These are phyloP conservation scores for Camelina neglecta DNA, from an alignment of 345 rosid genomes.

Conservation along the genomic window DNA sequence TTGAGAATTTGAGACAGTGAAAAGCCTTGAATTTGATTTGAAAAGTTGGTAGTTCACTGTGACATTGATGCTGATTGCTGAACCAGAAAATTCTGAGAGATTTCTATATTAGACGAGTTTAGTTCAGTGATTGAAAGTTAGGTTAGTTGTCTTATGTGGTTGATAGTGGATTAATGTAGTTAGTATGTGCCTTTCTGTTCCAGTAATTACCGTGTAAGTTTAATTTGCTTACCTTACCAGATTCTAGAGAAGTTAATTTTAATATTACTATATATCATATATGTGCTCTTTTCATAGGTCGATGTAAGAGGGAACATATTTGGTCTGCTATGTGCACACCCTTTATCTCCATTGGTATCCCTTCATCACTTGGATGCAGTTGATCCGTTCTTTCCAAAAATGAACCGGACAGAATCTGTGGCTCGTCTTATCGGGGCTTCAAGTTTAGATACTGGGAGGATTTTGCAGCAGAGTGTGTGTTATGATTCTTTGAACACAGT, in stretches of 20 bases:
- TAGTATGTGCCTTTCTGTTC: not conserved
- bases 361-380: conserved; percentile 91
- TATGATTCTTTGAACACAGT: conserved; percentile 61
- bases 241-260: not conserved
- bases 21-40: conserved; percentile 22
- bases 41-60: conserved; percentile 3
- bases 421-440: conserved; percentile 66
- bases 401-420: conserved; percentile 58
- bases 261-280: not conserved
- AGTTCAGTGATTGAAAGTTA: not conserved
- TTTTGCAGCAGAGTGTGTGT: conserved; percentile 87
- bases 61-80: conserved; percentile 22
- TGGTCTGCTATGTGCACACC: conserved; percentile 87
- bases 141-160: conserved; percentile 7
- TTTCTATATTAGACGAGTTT: not conserved
- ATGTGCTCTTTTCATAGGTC: conserved; percentile 49
- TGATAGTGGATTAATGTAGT: conserved; percentile 14
- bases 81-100: not conserved
- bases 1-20: not conserved
- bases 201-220: not conserved
- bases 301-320: conserved; percentile 83
- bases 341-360: conserved; percentile 74
- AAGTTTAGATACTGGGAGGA: conserved; percentile 66
- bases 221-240: not conserved
- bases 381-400: conserved; percentile 76